These are phyloP conservation scores for Mortierella sp. DNA, from an alignment of 371 early-diverging fungal genomes.

Conservation along the genomic window DNA sequence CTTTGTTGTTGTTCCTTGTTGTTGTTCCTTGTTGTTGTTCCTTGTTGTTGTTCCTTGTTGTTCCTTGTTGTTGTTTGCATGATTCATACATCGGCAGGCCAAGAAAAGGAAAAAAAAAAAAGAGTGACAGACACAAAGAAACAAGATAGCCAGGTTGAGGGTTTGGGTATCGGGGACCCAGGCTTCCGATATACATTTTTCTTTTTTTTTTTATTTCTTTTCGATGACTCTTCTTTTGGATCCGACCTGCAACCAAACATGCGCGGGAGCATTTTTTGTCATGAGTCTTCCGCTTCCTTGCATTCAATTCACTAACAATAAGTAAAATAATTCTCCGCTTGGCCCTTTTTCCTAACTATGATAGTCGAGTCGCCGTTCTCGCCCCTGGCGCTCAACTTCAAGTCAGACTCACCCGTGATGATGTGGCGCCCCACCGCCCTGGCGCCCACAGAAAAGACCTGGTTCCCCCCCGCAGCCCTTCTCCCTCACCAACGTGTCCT, in stretches of 20 bases:
- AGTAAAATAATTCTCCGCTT: conserved; percentile 1
- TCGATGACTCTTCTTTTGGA: conserved; percentile 7
- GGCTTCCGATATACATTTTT: neutral
- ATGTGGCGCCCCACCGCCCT: conserved; percentile 54
- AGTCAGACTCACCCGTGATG: conserved; percentile 51
- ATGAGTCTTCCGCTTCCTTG: conserved; percentile 12
- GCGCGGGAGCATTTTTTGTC: conserved; percentile 6
- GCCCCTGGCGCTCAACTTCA: conserved; percentile 50
- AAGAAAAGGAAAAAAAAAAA: conserved; percentile 1
- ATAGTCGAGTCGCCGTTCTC: conserved; percentile 20
- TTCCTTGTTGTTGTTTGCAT: conserved; percentile 4
- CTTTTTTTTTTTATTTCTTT: neutral
- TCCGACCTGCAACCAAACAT: neutral
- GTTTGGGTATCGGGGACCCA: neutral
- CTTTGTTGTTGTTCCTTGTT: conserved; percentile 5
- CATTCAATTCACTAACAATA: neutral
- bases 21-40: neutral
- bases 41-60: neutral
- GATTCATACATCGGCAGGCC: conserved; percentile 24
- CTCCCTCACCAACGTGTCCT: conserved; percentile 75
- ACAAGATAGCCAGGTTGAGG: neutral
- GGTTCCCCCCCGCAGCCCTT: conserved; percentile 61
- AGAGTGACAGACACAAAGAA: neutral
- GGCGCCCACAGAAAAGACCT: conserved; percentile 50
- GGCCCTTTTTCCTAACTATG: neutral